Evolutionary conservation across 1,284 basidiomycete species (phyloP).

Genomic region (Trichosporon asahii): DNA sequence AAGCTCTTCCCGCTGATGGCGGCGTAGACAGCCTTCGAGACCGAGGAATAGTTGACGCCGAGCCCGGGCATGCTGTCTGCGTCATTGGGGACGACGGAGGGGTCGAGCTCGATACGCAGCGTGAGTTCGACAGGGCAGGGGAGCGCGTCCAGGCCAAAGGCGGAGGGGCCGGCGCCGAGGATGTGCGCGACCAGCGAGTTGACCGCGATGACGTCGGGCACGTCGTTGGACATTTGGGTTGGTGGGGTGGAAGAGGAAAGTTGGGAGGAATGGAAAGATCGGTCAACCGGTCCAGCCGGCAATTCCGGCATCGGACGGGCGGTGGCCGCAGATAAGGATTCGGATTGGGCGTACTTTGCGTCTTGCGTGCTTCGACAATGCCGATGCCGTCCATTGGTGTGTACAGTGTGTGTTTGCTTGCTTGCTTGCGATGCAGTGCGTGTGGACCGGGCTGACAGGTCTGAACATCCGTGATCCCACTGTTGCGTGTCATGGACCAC

Average conservation of each 20-base stretch:
- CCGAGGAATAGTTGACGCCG: conserved; percentile 50
- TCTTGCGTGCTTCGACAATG: not conserved
- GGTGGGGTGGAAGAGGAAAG: not conserved
- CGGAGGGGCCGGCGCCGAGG: conserved; percentile 47
- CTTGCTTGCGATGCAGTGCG: too few species aligned
- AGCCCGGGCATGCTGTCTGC: conserved; percentile 44
- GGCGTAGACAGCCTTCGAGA: conserved; percentile 44
- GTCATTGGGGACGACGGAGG: conserved; percentile 31
- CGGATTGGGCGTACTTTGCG: not conserved
- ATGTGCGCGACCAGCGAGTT: conserved; percentile 43
- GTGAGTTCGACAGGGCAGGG: conserved; percentile 45
- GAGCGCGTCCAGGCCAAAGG: conserved; percentile 42
- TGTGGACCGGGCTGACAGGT: too few species aligned
- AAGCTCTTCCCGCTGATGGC: conserved; percentile 21
- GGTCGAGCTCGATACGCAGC: conserved; percentile 35
- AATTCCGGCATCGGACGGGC: not conserved
- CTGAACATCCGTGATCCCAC: too few species aligned
- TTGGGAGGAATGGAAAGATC: not conserved
- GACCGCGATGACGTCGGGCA: conserved; percentile 41
- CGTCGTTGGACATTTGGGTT: not conserved
- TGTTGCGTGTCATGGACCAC: too few species aligned
- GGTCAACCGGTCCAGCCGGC: not conserved
- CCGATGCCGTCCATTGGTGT: too few species aligned
- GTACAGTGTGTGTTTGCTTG: too few species aligned
- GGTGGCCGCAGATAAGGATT: not conserved